Conservation (phyloP, 1,284 basidiomycete genomes). For the Ceratobasidium sp. region DNA sequence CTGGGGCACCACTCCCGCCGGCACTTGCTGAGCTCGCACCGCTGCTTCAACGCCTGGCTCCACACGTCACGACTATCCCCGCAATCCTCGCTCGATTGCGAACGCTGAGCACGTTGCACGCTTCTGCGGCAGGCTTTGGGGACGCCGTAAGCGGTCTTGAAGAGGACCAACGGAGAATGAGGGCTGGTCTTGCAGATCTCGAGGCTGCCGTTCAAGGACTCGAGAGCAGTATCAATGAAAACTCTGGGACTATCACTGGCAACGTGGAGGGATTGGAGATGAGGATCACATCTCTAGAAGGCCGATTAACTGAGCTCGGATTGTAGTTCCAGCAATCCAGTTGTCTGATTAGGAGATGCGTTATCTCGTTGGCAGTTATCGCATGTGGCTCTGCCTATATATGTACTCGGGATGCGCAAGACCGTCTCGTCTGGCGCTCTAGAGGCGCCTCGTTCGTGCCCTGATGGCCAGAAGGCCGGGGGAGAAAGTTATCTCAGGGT, state of each 20-base stretch:
- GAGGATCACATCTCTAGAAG: constrained; percentile 66
- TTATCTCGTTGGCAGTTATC: constrained; percentile 23
- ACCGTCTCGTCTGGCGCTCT: too few species aligned
- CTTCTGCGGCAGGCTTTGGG: constrained; percentile 78
- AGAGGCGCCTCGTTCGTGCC: constrained; percentile 42
- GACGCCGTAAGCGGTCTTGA: constrained; percentile 68
- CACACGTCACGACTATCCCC: constrained; percentile 88
- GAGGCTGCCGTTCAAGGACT: constrained; percentile 74
- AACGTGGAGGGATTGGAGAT: constrained; percentile 78
- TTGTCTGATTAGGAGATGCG: too few species aligned
- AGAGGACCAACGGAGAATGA: constrained; percentile 68
- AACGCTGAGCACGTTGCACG: constrained; percentile 84
- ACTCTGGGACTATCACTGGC: constrained; percentile 73
- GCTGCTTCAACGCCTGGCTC: constrained; percentile 83
- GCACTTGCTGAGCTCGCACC: constrained; percentile 70
- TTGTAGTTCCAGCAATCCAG: constrained; percentile 39
- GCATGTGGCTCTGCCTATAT: neutral
- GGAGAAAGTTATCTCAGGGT: too few species aligned
- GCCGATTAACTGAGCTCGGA: constrained; percentile 60
- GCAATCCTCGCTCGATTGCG: constrained; percentile 89
- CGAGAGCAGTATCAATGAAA: constrained; percentile 79
- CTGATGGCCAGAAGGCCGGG: constrained; percentile 46
- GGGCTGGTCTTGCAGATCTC: constrained; percentile 73
- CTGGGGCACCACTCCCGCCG: constrained; percentile 7
- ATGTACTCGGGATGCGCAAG: too few species aligned